Evolutionary conservation across 2,329 filamentous ascomycete genomes (phyloP).

Genomic region (Zymoseptoria tritici): DNA sequence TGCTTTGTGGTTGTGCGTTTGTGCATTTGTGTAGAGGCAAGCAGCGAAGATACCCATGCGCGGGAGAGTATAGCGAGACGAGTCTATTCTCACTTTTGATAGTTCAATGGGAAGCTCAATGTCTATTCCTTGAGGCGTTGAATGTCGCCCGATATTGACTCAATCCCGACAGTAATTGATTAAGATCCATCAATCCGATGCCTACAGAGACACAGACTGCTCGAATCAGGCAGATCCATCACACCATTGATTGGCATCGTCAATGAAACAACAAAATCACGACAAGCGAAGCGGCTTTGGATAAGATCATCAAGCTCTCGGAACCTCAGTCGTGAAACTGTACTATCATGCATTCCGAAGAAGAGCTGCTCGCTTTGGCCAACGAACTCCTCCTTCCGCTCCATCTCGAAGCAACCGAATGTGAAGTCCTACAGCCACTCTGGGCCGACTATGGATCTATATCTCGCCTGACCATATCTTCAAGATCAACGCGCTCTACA

Average conservation of each 20-base stretch:
- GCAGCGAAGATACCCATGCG: neutral
- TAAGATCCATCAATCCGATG: neutral
- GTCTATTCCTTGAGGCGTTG: neutral
- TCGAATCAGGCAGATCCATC: neutral
- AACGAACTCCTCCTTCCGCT: neutral
- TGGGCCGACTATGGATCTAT: conserved; percentile 41
- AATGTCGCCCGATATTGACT: neutral
- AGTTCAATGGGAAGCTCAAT: neutral
- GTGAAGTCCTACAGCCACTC: conserved; percentile 32
- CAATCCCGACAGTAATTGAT: neutral
- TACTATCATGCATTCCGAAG: neutral
- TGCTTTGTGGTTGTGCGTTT: neutral
- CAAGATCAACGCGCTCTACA: conserved; percentile 39
- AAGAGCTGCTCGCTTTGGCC: neutral
- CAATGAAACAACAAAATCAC: too few species aligned
- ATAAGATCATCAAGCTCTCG: neutral
- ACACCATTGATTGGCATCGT: neutral
- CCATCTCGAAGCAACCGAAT: neutral
- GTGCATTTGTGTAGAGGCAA: neutral
- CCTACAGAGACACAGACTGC: neutral
- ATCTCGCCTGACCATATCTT: conserved; percentile 42
- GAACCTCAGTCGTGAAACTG: neutral
- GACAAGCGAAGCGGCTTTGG: neutral
- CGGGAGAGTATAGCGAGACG: neutral
- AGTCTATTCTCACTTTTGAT: neutral